phyloP scores from a whole-genome alignment of 257 asterid species.

The Przewalskia tangutica region DNA sequence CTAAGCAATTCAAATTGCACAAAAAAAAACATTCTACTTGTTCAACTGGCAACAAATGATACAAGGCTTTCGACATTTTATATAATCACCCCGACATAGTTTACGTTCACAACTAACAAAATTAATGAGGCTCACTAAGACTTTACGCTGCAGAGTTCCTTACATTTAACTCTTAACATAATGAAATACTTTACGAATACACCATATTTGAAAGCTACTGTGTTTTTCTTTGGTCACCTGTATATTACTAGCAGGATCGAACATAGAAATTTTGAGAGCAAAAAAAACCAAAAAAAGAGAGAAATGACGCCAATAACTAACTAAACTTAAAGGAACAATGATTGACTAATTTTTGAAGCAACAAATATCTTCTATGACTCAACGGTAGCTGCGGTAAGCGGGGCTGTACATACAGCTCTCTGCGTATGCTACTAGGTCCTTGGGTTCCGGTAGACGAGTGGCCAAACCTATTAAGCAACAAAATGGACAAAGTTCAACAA shows the following conservation, averaged over 20 bases:
- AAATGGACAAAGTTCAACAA: background rate
- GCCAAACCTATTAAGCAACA: constrained; percentile 55
- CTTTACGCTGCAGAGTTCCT: background rate
- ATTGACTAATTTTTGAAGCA: background rate
- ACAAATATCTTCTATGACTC: constrained; percentile 10
- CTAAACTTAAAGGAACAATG: background rate
- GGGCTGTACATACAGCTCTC: constrained; percentile 97
- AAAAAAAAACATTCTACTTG: background rate
- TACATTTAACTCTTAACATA: background rate
- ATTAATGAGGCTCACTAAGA: background rate
- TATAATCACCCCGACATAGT: background rate
- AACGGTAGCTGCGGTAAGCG: constrained; percentile 63
- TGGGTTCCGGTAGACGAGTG: constrained; percentile 72
- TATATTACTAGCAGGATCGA: constrained; percentile 4
- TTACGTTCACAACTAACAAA: background rate
- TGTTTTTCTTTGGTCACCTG: background rate
- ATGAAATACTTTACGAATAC: background rate
- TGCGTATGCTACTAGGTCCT: constrained; percentile 55
- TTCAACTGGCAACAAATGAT: background rate
- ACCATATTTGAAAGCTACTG: background rate
- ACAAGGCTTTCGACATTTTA: background rate
- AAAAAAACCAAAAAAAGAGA: background rate
- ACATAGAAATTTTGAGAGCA: background rate
- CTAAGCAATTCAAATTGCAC: background rate
- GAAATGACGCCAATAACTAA: background rate